A percentile compares a stretch with the other conserved stretches of the same genome.
Evolutionary conservation across 83 land plant genomes (phyloP).

Genomic region (Picea abies): DNA sequence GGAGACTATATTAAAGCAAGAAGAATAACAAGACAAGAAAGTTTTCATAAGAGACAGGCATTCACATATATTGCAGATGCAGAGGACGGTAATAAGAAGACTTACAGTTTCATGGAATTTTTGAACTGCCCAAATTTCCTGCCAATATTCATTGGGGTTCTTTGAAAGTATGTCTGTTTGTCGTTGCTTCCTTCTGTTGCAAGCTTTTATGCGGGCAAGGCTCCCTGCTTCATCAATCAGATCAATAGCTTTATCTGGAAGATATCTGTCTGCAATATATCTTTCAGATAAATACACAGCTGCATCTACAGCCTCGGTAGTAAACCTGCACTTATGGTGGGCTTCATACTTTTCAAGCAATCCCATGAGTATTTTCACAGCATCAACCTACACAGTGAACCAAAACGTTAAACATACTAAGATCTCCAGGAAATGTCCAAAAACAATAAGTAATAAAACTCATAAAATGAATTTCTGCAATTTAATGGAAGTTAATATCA

Average conservation of each 20-base stretch:
- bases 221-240: conserved; percentile 95
- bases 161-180: conserved; percentile 64
- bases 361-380: conserved; percentile 80
- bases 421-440: background rate
- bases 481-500: background rate
- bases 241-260: conserved; percentile 98
- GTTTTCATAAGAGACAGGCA: background rate
- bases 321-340: conserved; percentile 84
- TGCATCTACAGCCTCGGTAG: conserved; percentile 87
- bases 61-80: background rate
- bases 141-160: conserved; percentile 95
- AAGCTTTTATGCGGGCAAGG: conserved; percentile 84
- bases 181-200: conserved; percentile 60
- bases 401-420: background rate
- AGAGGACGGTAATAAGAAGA: background rate
- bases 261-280: conserved; percentile 88
- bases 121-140: conserved; percentile 85
- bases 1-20: background rate
- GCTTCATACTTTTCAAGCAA: conserved; percentile 84
- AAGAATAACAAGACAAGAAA: background rate
- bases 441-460: background rate
- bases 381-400: conserved; percentile 67
- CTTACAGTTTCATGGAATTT: conserved; percentile 83
- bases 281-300: conserved; percentile 88
- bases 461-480: background rate